Base-by-base conservation (phyloP, 202 grass and related monocot genomes). In the Hordeum pubiflorum region DNA sequence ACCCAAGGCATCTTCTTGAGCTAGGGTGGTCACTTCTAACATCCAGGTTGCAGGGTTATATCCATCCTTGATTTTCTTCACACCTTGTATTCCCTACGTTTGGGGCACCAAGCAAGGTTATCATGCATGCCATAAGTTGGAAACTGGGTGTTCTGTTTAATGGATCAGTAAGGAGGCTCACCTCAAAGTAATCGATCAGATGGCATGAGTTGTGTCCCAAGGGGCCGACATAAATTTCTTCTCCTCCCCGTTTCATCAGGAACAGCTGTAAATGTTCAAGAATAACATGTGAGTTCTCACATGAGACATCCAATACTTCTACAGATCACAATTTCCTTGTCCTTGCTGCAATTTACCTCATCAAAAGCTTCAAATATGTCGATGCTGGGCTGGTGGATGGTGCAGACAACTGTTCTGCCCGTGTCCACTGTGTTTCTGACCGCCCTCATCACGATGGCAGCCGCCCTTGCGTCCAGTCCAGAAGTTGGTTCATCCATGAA, bases 401-500 rank as follows among this genome's bases (percentile, higher is more conserved):
- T 98, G 81, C 95, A 95, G 38, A 91, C 95, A 81, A 98, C 92
- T 31, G 95, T 98, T 87, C 95, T 93, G 57, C 95, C 92, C 3
- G 90, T 98, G 59, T 98, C 90, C 3, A 94, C 95, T 0, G 92
- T 94, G 61, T 97, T 97, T 72, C 92, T 91, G 33, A 97, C 95
- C 12, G 95, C 64, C 75, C 95, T 92, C 92, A 97, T 97, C 37
- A 97, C 90, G 33, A 97, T 97, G 40, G 95, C 95, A 63, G 92
- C 92, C 23, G 95, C 95, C 85, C 95, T 94, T 7, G 95, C 95
- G 80, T 98, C 92, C 46, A 98, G 63, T 63, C 92, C 95, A 23
- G 95, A 98, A 78, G 95, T 98, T 34, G 92, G 95, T 81, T 98
- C 95, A 11, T 97, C 94, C 94, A 97, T 92, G 72, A 97, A 97